Base-by-base conservation (phyloP, 2,329 filamentous ascomycete genomes). In the Penicillium crustosum region DNA sequence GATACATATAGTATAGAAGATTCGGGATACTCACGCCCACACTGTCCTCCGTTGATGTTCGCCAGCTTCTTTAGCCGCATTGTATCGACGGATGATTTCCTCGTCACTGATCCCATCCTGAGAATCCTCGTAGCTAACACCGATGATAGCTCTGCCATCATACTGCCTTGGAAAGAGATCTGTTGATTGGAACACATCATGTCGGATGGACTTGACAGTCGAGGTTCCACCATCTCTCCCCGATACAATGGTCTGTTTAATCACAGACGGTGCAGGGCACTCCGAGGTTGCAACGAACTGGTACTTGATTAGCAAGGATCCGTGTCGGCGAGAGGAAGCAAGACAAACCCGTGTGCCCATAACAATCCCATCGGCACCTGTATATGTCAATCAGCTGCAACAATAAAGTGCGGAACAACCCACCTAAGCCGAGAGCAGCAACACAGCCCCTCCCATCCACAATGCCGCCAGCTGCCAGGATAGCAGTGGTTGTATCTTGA, bases 381-480 rank as follows among this genome's bases (percentile, higher is more conserved):
- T 17, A 1, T 17, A 3, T 13, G 49, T 35, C 35, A 49, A n/a
- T 21, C 12, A 33, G 77, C 77, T 6, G 72, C 72, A 15, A 72
- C 78, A 44, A 17, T 12, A 10, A 53, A 21, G 19, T 15, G 31
- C 6, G 53, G 27, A 41, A 38, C 7, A n/a, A 39, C 49, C 27
- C 48, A 81, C 84, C 85, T 10, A 88, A 71, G 1, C 79, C 75
- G 59, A 87, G 60, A 2, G 82, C 81, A 2, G 84, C 84, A 2
- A 82, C 81, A 1, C 81, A 81, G 0, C 82, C 82, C 38, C 83
- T 76, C 1, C 80, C 80, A 56, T 87, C 81, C 6, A 78, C 78
- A 53, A 89, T 83, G 0, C 86, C 86, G 2, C 86, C 86, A 4
- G 86, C 82, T 5, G 83, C 86, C 4, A 87, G 66, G 0, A 88